Evolutionary conservation across 73 alveolate species (phyloP).

Genomic region (Paramecium sexaurelia): DNA sequence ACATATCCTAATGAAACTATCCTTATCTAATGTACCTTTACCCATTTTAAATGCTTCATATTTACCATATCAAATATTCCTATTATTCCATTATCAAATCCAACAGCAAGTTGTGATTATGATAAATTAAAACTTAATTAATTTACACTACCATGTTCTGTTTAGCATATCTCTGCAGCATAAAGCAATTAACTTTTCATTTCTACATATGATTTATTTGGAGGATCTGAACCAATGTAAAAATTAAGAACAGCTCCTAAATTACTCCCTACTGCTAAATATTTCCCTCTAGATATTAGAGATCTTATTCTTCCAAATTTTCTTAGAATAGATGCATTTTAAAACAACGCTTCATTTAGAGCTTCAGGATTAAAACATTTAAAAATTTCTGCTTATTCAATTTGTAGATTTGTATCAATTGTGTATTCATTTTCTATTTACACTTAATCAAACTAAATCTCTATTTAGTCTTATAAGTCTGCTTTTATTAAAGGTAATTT

Average conservation of each 20-base stretch:
- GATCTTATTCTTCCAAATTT: conserved; percentile 54
- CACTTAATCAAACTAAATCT: background rate
- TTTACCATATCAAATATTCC: conserved; percentile 33
- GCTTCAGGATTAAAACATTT: conserved; percentile 40
- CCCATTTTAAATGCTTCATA: background rate
- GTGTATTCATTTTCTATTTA: background rate
- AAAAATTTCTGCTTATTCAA: conserved; percentile 26
- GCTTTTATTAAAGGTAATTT: background rate
- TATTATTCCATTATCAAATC: conserved; percentile 33
- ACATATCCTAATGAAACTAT: background rate
- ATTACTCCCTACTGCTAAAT: conserved; percentile 55
- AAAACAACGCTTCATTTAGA: conserved; percentile 8
- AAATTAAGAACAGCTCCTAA: conserved; percentile 44
- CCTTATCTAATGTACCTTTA: background rate
- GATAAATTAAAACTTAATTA: background rate
- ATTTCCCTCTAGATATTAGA: background rate
- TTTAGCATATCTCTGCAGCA: conserved; percentile 31
- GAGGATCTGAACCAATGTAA: conserved; percentile 33
- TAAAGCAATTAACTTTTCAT: background rate
- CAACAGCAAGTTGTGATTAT: background rate
- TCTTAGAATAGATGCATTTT: background rate
- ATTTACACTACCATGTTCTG: conserved; percentile 56
- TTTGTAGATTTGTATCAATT: background rate
- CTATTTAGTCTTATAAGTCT: background rate
- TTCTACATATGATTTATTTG: background rate